Evolutionary conservation across 1,284 basidiomycete species (phyloP).

Genomic region (Ceratobasidium theobromae): DNA sequence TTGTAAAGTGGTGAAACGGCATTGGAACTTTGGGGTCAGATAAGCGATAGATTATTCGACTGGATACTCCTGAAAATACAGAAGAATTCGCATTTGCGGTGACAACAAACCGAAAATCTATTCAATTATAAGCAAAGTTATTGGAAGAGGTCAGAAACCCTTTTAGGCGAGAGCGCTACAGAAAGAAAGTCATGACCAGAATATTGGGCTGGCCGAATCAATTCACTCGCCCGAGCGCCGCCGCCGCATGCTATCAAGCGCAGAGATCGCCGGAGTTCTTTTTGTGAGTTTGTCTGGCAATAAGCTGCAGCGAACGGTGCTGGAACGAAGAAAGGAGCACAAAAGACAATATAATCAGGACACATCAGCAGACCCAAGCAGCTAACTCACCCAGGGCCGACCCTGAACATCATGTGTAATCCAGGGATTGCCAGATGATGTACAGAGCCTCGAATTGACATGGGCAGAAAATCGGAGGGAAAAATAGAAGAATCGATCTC

Average conservation of each 20-base stretch:
- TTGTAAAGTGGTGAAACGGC: background rate
- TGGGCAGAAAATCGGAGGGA: slow-evolving; percentile 28
- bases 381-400: background rate
- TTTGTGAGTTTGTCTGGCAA: slow-evolving; percentile 20
- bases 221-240: slow-evolving; percentile 30
- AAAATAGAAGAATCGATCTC: slow-evolving; percentile 30
- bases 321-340: slow-evolving; percentile 22
- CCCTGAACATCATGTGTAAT: slow-evolving; percentile 29
- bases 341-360: background rate
- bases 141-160: slow-evolving; percentile 23
- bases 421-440: background rate
- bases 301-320: slow-evolving; percentile 6
- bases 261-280: slow-evolving; percentile 18
- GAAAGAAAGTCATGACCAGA: slow-evolving; percentile 25
- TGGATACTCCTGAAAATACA: slow-evolving; percentile 11
- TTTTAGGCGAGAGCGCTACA: slow-evolving; percentile 28
- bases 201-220: slow-evolving; percentile 22
- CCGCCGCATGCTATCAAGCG: slow-evolving; percentile 19
- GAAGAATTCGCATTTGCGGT: slow-evolving; percentile 2
- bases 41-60: background rate
- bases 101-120: slow-evolving; percentile 27
- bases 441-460: slow-evolving; percentile 16
- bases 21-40: background rate
- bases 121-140: slow-evolving; percentile 30
- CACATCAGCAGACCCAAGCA: slow-evolving; percentile 2